Evolutionary conservation across 177 flowering plant genomes (phyloP), one percentile per base, ranked within the genome.

Genomic region (Tripterygium wilfordii): DNA sequence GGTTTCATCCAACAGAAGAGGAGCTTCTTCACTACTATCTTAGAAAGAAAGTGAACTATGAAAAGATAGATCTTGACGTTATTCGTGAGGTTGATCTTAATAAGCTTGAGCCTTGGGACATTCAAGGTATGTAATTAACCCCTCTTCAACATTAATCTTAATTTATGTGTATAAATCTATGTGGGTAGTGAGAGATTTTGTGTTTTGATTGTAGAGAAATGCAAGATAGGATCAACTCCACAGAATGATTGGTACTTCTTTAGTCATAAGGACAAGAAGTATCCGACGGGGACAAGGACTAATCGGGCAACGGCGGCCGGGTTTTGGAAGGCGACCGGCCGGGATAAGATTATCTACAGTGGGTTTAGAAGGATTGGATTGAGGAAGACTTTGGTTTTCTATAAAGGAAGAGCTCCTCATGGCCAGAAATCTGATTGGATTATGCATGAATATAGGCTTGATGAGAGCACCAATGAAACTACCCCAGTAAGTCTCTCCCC

Each of bases 381-480:
- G 90, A 72, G 98, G 54, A 91, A 91, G 64, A 91, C 98, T 5
- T 71, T 91, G 0, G 96, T 91, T 18, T 91, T 91, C 49, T 88
- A 88, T 60, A 76, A 79, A 54, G 96, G 98, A 15, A 52, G 98
- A 54, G 96, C 98, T 25, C 98, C 98, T 0, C 96, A 83, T 29
- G 98, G 98, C n/a, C 88, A 83, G 45, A 91, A 88, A 57, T 88
- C 96, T 0, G 96, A 91, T 30, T 91, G 98, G 98, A 91, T 88
- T 67, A 88, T 91, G 98, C 95, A 90, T 57, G 97, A 90, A 31
- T 90, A 90, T 40, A 62, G 97, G 20, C 91, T 90, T 0, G 97
- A 87, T 38, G 95, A 90, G 22, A 70, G 48, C 65, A 48, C 46
- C 26, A 38, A 57, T 26, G 62, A 66, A 26, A 43, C 64, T 41